Evolutionary conservation across 2,329 filamentous ascomycete species (phyloP).

Genomic region (Huntiella abstrusa): DNA sequence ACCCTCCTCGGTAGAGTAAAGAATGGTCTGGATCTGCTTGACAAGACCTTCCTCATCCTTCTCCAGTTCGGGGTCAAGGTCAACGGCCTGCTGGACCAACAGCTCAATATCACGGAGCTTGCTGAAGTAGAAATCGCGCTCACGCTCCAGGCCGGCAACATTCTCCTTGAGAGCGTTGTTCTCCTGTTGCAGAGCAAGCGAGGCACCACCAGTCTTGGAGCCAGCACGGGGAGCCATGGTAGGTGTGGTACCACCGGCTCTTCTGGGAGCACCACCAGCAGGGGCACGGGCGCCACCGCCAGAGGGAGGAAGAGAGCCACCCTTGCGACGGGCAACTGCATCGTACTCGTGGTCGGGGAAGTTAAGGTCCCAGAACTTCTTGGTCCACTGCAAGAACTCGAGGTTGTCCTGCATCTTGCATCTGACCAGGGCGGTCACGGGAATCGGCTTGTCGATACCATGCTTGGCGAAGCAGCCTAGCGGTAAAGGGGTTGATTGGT

Average conservation of each 20-base stretch:
- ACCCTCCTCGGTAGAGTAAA: slow-evolving; percentile 89
- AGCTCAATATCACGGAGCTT: slow-evolving; percentile 95
- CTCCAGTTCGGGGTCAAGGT: slow-evolving; percentile 81
- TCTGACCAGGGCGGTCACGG: slow-evolving; percentile 76
- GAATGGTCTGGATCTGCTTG: slow-evolving; percentile 88
- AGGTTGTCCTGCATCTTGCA: slow-evolving; percentile 99
- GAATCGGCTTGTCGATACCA: slow-evolving; percentile 72
- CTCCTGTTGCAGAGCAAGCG: slow-evolving; percentile 62
- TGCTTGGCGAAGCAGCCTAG: slow-evolving; percentile 74
- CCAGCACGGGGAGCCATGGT: slow-evolving; percentile 26
- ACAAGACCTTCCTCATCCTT: slow-evolving; percentile 82
- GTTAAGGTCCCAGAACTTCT: slow-evolving; percentile 95
- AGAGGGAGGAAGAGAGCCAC: slow-evolving; percentile 38
- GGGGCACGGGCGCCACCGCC: slow-evolving; percentile 29
- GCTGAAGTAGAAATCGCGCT: slow-evolving; percentile 98
- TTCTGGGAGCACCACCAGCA: slow-evolving; percentile 29
- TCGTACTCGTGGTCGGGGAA: slow-evolving; percentile 97
- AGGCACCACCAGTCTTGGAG: slow-evolving; percentile 29
- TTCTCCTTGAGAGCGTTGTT: slow-evolving; percentile 84
- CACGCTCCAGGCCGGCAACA: slow-evolving; percentile 81
- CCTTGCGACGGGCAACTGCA: slow-evolving; percentile 69
- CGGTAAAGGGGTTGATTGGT: background rate
- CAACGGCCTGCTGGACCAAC: slow-evolving; percentile 78
- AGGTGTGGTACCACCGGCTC: slow-evolving; percentile 42
- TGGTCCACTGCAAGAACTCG: slow-evolving; percentile 94